phyloP scores from a whole-genome alignment of 2,329 filamentous ascomycete species.

The Penicillium crustosum region DNA sequence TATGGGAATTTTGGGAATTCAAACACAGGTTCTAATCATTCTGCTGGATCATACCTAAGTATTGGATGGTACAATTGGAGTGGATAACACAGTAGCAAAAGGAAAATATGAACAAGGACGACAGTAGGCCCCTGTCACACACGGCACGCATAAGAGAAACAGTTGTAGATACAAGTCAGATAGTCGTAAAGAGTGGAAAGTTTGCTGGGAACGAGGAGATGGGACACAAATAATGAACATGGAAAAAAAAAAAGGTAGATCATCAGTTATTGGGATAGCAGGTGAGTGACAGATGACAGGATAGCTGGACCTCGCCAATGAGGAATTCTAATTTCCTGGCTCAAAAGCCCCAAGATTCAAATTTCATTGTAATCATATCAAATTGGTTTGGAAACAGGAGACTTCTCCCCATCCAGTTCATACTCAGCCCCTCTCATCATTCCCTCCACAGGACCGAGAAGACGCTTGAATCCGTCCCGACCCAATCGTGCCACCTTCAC shows the following conservation, averaged over 20 bases:
- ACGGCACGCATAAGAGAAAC: conserved; percentile 12
- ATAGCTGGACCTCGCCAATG: background rate
- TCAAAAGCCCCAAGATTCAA: conserved; percentile 7
- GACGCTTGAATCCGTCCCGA: conserved; percentile 90
- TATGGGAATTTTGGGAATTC: background rate
- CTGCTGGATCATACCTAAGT: conserved; percentile 12
- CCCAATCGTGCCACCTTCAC: conserved; percentile 91
- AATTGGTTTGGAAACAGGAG: conserved; percentile 27
- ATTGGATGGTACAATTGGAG: background rate
- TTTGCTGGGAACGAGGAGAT: conserved; percentile 5
- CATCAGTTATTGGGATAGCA: conserved; percentile 6
- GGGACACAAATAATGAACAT: conserved; percentile 9
- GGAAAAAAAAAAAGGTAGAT: background rate
- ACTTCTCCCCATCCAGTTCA: conserved; percentile 32
- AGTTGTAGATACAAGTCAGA: conserved; percentile 27
- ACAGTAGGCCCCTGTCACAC: conserved; percentile 21
- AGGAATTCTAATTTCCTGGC: conserved; percentile 2
- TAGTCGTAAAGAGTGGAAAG: conserved; percentile 23
- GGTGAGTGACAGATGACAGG: background rate
- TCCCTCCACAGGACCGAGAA: conserved; percentile 88
- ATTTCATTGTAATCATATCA: conserved; percentile 21
- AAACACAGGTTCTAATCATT: conserved; percentile 17
- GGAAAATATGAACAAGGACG: conserved; percentile 22
- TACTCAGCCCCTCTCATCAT: conserved; percentile 75
- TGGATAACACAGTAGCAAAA: conserved; percentile 10